Evolutionary conservation across 352 stramenopile species (phyloP).

Genomic region (Phytopythium aichiense): DNA sequence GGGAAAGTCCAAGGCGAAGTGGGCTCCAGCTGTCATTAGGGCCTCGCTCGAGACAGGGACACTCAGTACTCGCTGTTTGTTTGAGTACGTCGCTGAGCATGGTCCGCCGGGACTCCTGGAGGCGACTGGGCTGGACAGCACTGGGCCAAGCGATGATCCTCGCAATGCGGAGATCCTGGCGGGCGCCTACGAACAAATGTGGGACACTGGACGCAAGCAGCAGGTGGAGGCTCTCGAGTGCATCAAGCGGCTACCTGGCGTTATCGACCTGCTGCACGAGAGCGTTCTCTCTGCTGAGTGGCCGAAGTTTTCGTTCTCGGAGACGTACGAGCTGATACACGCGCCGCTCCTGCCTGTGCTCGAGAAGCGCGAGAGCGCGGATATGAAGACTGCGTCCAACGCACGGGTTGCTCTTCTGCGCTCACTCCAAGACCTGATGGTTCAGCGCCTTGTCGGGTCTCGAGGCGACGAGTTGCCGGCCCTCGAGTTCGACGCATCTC

Average conservation of each 20-base stretch:
- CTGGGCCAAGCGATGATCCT: constrained; percentile 31
- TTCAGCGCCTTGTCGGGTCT: constrained; percentile 69
- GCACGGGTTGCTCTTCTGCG: constrained; percentile 63
- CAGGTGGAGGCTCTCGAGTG: constrained; percentile 72
- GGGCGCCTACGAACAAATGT: constrained; percentile 70
- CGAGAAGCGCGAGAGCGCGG: constrained; percentile 29
- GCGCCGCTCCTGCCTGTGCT: constrained; percentile 64
- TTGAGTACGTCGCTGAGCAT: constrained; percentile 66
- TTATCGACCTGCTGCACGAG: constrained; percentile 62
- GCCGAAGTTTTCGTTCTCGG: constrained; percentile 48
- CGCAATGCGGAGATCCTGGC: constrained; percentile 46
- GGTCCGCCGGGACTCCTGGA: constrained; percentile 56
- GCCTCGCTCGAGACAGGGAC: constrained; percentile 53
- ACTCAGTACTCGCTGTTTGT: constrained; percentile 59
- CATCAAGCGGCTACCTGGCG: constrained; percentile 45
- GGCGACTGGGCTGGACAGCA: constrained; percentile 22
- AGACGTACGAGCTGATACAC: constrained; percentile 62
- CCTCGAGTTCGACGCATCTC: constrained; percentile 84
- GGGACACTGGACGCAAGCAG: constrained; percentile 47
- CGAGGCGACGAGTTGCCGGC: constrained; percentile 66
- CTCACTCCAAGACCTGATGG: constrained; percentile 84
- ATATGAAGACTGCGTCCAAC: constrained; percentile 20
- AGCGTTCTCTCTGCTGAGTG: constrained; percentile 59
- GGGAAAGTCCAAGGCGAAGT: constrained; percentile 60
- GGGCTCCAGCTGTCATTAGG: constrained; percentile 47